These are phyloP conservation scores for Coniochaeta sp. DNA, from an alignment of 2,329 filamentous ascomycete species.

Conservation along the genomic window DNA sequence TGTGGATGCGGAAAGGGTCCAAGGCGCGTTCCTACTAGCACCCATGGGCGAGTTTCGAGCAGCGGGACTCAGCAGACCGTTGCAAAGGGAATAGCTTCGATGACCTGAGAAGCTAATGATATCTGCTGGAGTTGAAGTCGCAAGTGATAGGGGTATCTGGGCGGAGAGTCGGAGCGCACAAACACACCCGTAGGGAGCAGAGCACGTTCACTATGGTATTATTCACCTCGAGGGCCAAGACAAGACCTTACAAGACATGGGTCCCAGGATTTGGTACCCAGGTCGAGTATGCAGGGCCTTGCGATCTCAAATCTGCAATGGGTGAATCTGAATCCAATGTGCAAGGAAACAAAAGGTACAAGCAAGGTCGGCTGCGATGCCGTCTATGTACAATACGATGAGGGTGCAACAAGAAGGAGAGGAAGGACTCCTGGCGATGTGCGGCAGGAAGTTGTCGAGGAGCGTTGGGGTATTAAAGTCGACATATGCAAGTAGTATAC, in stretches of 20 bases:
- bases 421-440: background rate
- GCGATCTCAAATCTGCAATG: background rate
- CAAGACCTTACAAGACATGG: background rate
- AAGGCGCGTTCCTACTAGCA: background rate
- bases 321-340: background rate
- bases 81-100: background rate
- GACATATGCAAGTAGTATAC: background rate
- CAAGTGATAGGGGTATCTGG: background rate
- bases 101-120: background rate
- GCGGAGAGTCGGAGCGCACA: background rate
- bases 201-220: background rate
- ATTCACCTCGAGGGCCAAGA: background rate
- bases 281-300: background rate
- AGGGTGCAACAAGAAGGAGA: background rate
- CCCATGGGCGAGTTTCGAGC: background rate
- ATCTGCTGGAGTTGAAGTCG: background rate
- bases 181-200: background rate
- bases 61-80: background rate
- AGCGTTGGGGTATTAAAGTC: constrained; percentile 1
- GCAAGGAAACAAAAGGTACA: background rate
- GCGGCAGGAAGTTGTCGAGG: background rate
- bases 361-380: background rate
- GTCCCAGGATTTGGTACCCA: background rate
- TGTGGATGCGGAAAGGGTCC: background rate
- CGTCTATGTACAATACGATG: background rate